A percentile compares a stretch with the other conserved stretches of the same genome.
phyloP scores from a whole-genome alignment of 2,329 filamentous ascomycete genomes.

The Ceratocystis cacaofunesta region DNA sequence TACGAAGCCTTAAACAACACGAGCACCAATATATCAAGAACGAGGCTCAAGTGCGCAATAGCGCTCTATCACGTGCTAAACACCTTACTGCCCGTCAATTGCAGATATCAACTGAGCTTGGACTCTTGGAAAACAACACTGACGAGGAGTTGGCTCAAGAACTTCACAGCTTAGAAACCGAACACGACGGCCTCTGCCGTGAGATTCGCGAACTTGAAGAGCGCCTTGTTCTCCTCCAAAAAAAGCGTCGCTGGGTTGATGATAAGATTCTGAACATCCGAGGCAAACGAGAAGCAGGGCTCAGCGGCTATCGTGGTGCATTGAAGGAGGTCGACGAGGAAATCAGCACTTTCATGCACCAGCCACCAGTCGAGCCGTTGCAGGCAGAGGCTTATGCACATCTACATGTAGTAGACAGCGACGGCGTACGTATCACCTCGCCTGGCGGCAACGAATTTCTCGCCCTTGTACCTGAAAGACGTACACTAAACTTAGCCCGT shows the following conservation, averaged over 20 bases:
- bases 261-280: conserved; percentile 46
- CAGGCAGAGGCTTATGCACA: conserved; percentile 31
- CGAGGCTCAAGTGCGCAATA: conserved; percentile 41
- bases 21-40: conserved; percentile 46
- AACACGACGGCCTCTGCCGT: conserved; percentile 37
- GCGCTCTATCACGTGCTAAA: conserved; percentile 43
- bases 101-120: conserved; percentile 37
- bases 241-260: conserved; percentile 42
- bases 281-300: conserved; percentile 52
- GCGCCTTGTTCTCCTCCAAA: conserved; percentile 45
- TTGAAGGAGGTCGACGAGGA: conserved; percentile 51
- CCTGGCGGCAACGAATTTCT: conserved; percentile 40
- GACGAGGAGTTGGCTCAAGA: conserved; percentile 46
- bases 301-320: conserved; percentile 56
- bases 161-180: conserved; percentile 42
- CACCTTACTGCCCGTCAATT: conserved; percentile 35
- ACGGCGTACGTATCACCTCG: conserved; percentile 20
- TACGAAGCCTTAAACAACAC: conserved; percentile 52
- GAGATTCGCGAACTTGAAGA: conserved; percentile 54
- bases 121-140: conserved; percentile 38
- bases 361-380: conserved; percentile 40
- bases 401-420: conserved; percentile 9
- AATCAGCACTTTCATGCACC: conserved; percentile 42
- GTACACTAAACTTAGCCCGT: conserved; percentile 55
- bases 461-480: conserved; percentile 44